Evolutionary conservation across 805 yeast genomes (phyloP).

Genomic region (Hanseniaspora occidentalis): DNA sequence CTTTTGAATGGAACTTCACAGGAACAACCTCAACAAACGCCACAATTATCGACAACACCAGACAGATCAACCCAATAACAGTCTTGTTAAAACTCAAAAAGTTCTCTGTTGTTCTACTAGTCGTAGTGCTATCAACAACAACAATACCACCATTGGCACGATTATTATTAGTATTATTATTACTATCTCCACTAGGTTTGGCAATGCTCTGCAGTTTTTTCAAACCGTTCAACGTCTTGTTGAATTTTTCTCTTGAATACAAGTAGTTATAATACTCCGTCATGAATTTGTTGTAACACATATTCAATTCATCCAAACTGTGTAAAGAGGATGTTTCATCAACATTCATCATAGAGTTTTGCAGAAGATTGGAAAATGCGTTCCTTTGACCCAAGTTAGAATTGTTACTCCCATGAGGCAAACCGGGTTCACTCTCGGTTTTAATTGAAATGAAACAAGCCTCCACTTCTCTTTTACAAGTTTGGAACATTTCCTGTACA

Average conservation of each 20-base stretch:
- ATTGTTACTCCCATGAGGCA: no score
- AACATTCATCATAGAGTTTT: background rate
- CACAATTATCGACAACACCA: background rate
- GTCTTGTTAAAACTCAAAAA: no score
- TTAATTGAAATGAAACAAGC: slow-evolving; percentile 11
- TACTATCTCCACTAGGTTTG: no score
- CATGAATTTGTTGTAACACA: slow-evolving; percentile 17
- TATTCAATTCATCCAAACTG: slow-evolving; percentile 16
- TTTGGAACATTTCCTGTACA: slow-evolving; percentile 14
- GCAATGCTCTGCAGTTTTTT: no score
- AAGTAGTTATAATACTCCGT: slow-evolving; percentile 20
- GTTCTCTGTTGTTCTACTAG: no score
- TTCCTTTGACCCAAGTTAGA: background rate
- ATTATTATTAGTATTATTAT: background rate
- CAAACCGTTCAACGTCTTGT: slow-evolving; percentile 17
- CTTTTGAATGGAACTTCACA: background rate
- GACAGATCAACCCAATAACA: background rate
- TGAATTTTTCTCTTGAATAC: slow-evolving; percentile 16
- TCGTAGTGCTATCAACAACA: no score
- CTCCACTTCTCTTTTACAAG: slow-evolving; percentile 20
- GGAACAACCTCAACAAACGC: background rate
- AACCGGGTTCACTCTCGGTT: background rate
- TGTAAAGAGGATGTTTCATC: slow-evolving; percentile 4
- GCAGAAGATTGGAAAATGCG: background rate
- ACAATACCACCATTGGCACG: no score